Base-by-base conservation (phyloP, 2,329 filamentous ascomycete genomes). In the Alternaria panax region DNA sequence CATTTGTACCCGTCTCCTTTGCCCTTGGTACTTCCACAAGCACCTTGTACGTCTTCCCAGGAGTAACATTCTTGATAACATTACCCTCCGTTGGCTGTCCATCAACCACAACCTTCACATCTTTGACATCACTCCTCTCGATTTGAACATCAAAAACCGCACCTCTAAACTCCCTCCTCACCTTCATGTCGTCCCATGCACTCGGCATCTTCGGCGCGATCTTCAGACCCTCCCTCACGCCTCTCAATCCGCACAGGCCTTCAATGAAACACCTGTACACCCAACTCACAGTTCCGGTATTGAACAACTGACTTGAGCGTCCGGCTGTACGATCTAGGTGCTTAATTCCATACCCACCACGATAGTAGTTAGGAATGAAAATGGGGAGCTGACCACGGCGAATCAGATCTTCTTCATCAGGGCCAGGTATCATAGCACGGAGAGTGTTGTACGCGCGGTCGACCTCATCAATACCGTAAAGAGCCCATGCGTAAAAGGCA, bases 291-390 rank as follows among this genome's bases (percentile, higher is more conserved):
- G 84, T 87, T 4, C 85, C 85, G 2, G 85, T 87, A 70, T 87
- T 87, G 76, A 87, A 86, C 16, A 87, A 70, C 70, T 86, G 84
- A 64, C 83, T 85, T 9, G 83, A 85, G 0, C 85, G 80, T 3
- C 85, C 85, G 5, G 85, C 84, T 0, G 84, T 86, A 43, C 68
- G 69, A 34, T 69, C 63, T 1, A 71, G 48, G 12, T 69, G 55
- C 30, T 62, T 36, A 9, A 69, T 65, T 1, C 69, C 66, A 25
- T 66, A 54, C 4, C 69, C 84, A 75, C 69, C 68, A 22, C 68
- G 69, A 76, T 86, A 87, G 74, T 87, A 87, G 68, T 86, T 87
- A 14, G 85, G 85, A 38, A 87, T 84, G 69, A 83, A 87, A 16
- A 86, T 79, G 0, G 85, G 85, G 43, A 87, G 74, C 74, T 87